These are phyloP conservation scores for Carex parvula DNA, from an alignment of 176 grass and related monocot species.

Conservation along the genomic window DNA sequence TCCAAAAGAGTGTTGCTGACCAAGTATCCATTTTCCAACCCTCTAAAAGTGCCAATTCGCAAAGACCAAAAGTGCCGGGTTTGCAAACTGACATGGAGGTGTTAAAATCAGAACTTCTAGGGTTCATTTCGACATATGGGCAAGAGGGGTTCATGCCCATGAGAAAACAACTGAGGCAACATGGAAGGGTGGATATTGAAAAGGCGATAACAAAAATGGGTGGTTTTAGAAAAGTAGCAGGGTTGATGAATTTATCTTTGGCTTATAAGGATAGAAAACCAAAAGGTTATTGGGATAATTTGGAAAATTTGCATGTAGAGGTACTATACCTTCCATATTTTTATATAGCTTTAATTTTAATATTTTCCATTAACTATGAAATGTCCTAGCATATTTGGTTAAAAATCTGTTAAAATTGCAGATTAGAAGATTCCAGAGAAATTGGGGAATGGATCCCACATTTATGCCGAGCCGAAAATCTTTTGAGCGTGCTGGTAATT, in stretches of 20 bases:
- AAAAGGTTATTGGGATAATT: slow-evolving; percentile 93
- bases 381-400: neutral
- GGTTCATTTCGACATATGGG: slow-evolving; percentile 68
- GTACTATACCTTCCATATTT: slow-evolving; percentile 32
- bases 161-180: slow-evolving; percentile 81
- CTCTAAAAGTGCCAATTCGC: slow-evolving; percentile 33
- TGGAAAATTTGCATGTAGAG: slow-evolving; percentile 96
- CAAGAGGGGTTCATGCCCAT: slow-evolving; percentile 91
- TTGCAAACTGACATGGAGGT: slow-evolving; percentile 79
- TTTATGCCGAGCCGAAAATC: slow-evolving; percentile 95
- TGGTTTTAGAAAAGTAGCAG: slow-evolving; percentile 80
- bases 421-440: slow-evolving; percentile 82
- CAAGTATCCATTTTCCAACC: slow-evolving; percentile 31
- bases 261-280: slow-evolving; percentile 89
- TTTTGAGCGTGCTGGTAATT: slow-evolving; percentile 86
- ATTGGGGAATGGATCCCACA: slow-evolving; percentile 79
- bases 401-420: slow-evolving; percentile 17
- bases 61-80: slow-evolving; percentile 71
- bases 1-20: slow-evolving; percentile 31
- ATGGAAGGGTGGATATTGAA: slow-evolving; percentile 92
- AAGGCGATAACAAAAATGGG: slow-evolving; percentile 97
- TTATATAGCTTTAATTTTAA: neutral
- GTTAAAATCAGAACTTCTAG: slow-evolving; percentile 62
- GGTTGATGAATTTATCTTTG: slow-evolving; percentile 73
- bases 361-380: neutral